Evolutionary conservation across 2,329 filamentous ascomycete genomes (phyloP).

Genomic region (Trematosphaeria pertusa): DNA sequence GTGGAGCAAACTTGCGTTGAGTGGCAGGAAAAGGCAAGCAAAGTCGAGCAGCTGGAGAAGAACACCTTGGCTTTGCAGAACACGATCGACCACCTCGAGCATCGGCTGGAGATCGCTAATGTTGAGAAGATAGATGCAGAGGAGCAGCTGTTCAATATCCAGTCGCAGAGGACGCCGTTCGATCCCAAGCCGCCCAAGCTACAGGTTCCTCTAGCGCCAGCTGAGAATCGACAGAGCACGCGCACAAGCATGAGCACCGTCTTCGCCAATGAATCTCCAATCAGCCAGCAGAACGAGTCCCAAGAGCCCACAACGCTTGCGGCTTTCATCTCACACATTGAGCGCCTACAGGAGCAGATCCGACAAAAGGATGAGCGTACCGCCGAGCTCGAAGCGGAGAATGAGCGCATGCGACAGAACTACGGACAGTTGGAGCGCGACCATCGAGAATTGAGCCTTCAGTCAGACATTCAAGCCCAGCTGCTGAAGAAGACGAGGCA

Average conservation of each 20-base stretch:
- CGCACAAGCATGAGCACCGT: constrained; percentile 40
- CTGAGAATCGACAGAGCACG: constrained; percentile 13
- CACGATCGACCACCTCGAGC: constrained; percentile 48
- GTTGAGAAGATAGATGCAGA: constrained; percentile 51
- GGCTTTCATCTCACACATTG: constrained; percentile 35
- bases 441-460: constrained; percentile 28
- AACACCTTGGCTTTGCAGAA: constrained; percentile 42
- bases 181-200: constrained; percentile 23
- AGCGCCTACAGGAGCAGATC: constrained; percentile 42
- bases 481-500: constrained; percentile 34
- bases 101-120: constrained; percentile 49
- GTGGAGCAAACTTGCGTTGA: constrained; percentile 40
- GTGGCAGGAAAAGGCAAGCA: constrained; percentile 35
- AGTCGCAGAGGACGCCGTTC: constrained; percentile 35
- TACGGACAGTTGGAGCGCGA: constrained; percentile 30
- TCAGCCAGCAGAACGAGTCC: constrained; percentile 19
- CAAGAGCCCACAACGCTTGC: constrained; percentile 31
- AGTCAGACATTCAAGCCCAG: constrained; percentile 37
- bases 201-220: constrained; percentile 4
- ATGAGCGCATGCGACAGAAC: constrained; percentile 24
- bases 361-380: constrained; percentile 37
- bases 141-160: constrained; percentile 43
- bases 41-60: constrained; percentile 34
- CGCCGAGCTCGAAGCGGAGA: constrained; percentile 30
- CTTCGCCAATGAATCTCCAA: constrained; percentile 31